These are phyloP conservation scores for Dichomitus squalens DNA, from an alignment of 1,284 basidiomycete species.

Conservation along the genomic window DNA sequence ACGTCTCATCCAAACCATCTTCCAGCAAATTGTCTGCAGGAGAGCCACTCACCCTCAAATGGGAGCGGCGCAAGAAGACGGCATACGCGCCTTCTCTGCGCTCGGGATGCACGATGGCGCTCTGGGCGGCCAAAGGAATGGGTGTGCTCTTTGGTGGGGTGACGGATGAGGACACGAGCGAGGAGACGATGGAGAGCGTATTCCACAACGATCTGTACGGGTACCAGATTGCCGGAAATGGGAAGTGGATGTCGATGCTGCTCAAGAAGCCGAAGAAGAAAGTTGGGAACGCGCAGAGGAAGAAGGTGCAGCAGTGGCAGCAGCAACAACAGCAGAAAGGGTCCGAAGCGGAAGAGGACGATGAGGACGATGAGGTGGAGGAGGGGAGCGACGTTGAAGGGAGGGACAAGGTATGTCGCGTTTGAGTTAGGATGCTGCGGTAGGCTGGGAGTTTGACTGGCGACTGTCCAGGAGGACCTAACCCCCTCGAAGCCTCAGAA, in stretches of 20 bases:
- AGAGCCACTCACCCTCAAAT: slow-evolving; percentile 67
- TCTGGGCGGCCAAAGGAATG: slow-evolving; percentile 70
- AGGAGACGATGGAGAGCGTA: slow-evolving; percentile 84
- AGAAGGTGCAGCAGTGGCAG: slow-evolving; percentile 27
- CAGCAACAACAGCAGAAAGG: slow-evolving; percentile 5
- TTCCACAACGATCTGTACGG: slow-evolving; percentile 88
- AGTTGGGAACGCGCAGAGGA: slow-evolving; percentile 40
- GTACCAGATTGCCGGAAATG: slow-evolving; percentile 79
- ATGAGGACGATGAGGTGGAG: slow-evolving; percentile 36
- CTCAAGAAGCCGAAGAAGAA: slow-evolving; percentile 68
- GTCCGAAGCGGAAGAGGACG: slow-evolving; percentile 6
- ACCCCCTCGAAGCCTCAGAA: slow-evolving; percentile 13
- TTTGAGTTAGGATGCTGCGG: slow-evolving; percentile 4
- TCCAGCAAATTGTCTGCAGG: slow-evolving; percentile 36
- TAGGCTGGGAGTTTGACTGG: neutral
- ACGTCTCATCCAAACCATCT: neutral
- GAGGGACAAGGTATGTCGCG: slow-evolving; percentile 34
- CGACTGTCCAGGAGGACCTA: slow-evolving; percentile 1
- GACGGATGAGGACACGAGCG: slow-evolving; percentile 85
- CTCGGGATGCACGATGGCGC: slow-evolving; percentile 84
- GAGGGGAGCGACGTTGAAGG: slow-evolving; percentile 35
- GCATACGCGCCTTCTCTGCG: slow-evolving; percentile 75
- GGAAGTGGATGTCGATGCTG: slow-evolving; percentile 80
- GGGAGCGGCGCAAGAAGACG: slow-evolving; percentile 84
- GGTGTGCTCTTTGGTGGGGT: slow-evolving; percentile 93